Base-by-base conservation (phyloP, 768 basidiomycete species). In the Antrodiella citrinella region DNA sequence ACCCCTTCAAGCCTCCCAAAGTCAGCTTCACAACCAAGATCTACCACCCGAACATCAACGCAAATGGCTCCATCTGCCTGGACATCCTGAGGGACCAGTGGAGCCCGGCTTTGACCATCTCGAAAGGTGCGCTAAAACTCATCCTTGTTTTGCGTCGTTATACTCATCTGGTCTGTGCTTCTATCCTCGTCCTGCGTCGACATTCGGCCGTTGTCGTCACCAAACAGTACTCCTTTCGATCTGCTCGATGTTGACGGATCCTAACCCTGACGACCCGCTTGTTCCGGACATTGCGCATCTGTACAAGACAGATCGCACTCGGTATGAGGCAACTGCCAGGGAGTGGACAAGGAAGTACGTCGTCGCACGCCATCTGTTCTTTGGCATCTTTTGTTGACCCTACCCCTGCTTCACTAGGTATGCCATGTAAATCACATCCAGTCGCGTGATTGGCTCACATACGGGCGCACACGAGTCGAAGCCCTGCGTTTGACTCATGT, bases 1-100 rank as follows among this genome's bases (percentile, higher is more conserved):
- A 99, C 75, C 96, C 96, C 21, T 98, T 98, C 86, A 97, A 98
- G 74, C 96, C 96, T 40, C 96, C 96, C 71, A 99, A 99, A 81
- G 92, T 99, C 72, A 86, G 86, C 75, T 99, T 99, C 71, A 95
- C 92, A 59, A 98, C 96, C 65, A 97, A 96, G 88, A 97, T 97
- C 62, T 98, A 97, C 70, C 95, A 98, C 71, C 95, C 95, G 26
- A 98, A 98, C 78, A 97, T 99, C 92, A 99, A 99, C 67, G 91
- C 95, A 60, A 99, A 99, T 63, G 96, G 96, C 39, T 94, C 91
- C 56, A 98, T 99, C 70, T 99, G 95, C 69, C 73, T 99, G 61
- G 96, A 99, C 69, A 99, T 99, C 65, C 74, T 99, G 65, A 79
- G 94, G 69, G 96, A 99, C 69, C 96, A 98, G 67, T 99, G 96